Conservation (phyloP, 345 rosid genomes). For the Pugionium cornutum region DNA sequence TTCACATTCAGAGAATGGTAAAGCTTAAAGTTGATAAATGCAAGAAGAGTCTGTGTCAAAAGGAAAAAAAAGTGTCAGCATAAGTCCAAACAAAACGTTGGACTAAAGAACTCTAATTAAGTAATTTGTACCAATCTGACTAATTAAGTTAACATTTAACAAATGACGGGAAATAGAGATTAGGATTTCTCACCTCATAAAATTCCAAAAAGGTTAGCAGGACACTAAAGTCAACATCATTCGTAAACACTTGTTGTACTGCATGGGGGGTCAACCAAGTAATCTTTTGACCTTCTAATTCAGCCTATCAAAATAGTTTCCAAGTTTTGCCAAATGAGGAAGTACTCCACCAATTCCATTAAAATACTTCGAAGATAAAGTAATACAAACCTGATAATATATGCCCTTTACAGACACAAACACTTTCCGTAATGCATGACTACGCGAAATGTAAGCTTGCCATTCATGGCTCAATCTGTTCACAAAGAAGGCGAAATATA, state of each 20-base stretch:
- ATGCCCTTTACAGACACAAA: constrained; percentile 95
- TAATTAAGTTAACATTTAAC: background rate
- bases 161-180: background rate
- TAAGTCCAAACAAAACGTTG: background rate
- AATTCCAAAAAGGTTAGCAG: constrained; percentile 89
- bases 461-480: constrained; percentile 90
- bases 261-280: constrained; percentile 96
- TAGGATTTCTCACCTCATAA: constrained; percentile 62
- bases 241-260: constrained; percentile 87
- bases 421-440: constrained; percentile 77
- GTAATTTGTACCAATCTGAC: background rate
- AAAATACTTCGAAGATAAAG: constrained; percentile 12
- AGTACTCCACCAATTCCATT: background rate
- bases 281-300: constrained; percentile 91
- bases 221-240: constrained; percentile 83
- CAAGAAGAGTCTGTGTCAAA: constrained; percentile 79
- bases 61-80: constrained; percentile 12
- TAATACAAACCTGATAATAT: constrained; percentile 72
- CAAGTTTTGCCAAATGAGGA: constrained; percentile 18
- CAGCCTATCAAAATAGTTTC: constrained; percentile 60
- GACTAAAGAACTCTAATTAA: background rate
- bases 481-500: constrained; percentile 7
- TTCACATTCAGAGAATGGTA: constrained; percentile 78
- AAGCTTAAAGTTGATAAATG: constrained; percentile 76
- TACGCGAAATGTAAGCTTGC: constrained; percentile 86